phyloP scores from a whole-genome alignment of 2,329 filamentous ascomycete species.

The Xylariaceae sp. region DNA sequence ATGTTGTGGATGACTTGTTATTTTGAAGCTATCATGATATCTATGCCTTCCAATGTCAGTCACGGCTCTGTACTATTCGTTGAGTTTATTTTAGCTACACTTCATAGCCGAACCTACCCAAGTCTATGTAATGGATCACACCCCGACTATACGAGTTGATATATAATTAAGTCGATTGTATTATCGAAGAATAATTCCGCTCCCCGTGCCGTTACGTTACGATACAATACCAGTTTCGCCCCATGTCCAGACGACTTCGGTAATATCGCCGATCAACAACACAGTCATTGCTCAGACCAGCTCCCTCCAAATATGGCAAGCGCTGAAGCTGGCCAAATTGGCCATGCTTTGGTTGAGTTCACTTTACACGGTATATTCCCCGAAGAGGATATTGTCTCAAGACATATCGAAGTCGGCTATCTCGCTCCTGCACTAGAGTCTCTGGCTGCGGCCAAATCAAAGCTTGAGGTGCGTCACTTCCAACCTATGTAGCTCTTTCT shows the following conservation, averaged over 20 bases:
- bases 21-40: slow-evolving; percentile 10
- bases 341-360: slow-evolving; percentile 69
- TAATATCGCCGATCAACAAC: neutral
- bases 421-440: slow-evolving; percentile 51
- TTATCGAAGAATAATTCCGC: neutral
- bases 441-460: slow-evolving; percentile 50
- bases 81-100: too few relatives aligned
- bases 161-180: neutral
- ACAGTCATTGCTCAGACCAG: neutral
- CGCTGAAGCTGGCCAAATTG: slow-evolving; percentile 47
- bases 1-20: slow-evolving; percentile 2
- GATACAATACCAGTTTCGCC: neutral
- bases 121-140: neutral
- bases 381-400: slow-evolving; percentile 52
- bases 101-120: neutral
- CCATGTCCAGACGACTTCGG: neutral
- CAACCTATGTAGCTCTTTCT: neutral
- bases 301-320: slow-evolving; percentile 37
- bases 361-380: slow-evolving; percentile 57
- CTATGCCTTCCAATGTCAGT: too few relatives aligned
- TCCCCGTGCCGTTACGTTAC: too few relatives aligned
- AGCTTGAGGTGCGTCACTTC: slow-evolving; percentile 50
- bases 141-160: neutral
- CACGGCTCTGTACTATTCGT: too few relatives aligned
- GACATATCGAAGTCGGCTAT: slow-evolving; percentile 43